Base-by-base conservation (phyloP, 768 basidiomycete species). In the Chalciporus chontae region DNA sequence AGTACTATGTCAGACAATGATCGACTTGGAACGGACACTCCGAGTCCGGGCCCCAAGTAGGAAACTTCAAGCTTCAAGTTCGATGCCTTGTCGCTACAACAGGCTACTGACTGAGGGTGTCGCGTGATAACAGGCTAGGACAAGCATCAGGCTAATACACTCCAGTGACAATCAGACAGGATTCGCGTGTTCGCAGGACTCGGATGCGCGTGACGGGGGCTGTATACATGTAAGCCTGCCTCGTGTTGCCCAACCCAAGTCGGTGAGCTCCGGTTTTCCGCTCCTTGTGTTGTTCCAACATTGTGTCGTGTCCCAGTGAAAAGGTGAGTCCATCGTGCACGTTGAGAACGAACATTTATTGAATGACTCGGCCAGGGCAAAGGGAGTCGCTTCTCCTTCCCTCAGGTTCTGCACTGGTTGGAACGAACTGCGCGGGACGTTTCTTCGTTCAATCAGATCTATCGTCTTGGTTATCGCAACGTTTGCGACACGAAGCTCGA, bases 371-470 rank as follows among this genome's bases (percentile, higher is more conserved):
- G 38, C 15, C 32, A 55, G 46, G 47, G 31, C 19, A 26, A 42
- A 48, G 23, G 43, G n/a, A n/a, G 41, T 45, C 19, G 29, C 43
- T 37, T 44, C 43, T 44, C 44, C 45, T 40, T 46, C 38, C 29
- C 39, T 52, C n/a, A n/a, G n/a, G 43, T 43, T 47, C 6, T 8
- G 51, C 39, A 38, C 23, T 26, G 45, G 49, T 49, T 57, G 47
- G 47, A 54, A 56, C 64, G 60, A 56, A 48, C 58, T 56, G 58
- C 62, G 65, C 65, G 51, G 65, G 65, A 48, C 65, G 64, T 60
- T 57, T 48, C 40, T 53, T 52, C 50, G 64, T 62, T 60, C 53
- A 40, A 51, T 57, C 45, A 45, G 55, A 58, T 56, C 52, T 34
- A 40, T 45, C 49, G 26, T 47, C 53, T 34, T 51, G 55, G 57